Conservation (phyloP, 176 grass and related monocot species). For the Cenchrus fungigraminus region DNA sequence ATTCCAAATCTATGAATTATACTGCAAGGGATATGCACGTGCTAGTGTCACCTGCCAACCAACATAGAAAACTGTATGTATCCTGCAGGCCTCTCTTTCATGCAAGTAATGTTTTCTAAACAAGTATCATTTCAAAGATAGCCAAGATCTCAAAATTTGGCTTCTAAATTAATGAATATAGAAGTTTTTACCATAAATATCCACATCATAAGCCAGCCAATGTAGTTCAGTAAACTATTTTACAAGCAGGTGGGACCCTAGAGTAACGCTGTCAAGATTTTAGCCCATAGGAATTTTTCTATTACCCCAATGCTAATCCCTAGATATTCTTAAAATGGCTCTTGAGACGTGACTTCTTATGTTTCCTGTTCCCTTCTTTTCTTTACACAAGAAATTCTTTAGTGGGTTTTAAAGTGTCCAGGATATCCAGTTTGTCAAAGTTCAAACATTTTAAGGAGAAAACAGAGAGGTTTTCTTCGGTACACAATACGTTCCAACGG, state of each 20-base stretch:
- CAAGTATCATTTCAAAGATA: slow-evolving; percentile 12
- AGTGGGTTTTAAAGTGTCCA: neutral
- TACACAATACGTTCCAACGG: too few relatives aligned
- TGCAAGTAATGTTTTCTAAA: slow-evolving; percentile 23
- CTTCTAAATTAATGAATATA: neutral
- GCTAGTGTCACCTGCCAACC: neutral
- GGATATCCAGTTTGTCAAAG: neutral
- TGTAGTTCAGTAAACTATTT: neutral
- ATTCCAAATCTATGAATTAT: slow-evolving; percentile 1
- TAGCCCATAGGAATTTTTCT: neutral
- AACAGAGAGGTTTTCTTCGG: too few relatives aligned
- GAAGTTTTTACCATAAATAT: neutral
- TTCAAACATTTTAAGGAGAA: slow-evolving; percentile 15
- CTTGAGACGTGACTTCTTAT: neutral
- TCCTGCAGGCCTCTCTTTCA: neutral
- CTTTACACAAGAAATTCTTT: neutral
- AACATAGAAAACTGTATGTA: neutral
- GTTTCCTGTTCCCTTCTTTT: neutral
- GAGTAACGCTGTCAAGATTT: neutral
- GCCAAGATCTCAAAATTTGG: neutral
- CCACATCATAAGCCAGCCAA: slow-evolving; percentile 5
- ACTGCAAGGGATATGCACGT: neutral
- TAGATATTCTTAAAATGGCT: neutral
- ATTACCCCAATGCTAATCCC: neutral
- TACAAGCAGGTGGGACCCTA: neutral